phyloP scores from a whole-genome alignment of 352 stramenopile species.

The Globisporangium megalacanthum region DNA sequence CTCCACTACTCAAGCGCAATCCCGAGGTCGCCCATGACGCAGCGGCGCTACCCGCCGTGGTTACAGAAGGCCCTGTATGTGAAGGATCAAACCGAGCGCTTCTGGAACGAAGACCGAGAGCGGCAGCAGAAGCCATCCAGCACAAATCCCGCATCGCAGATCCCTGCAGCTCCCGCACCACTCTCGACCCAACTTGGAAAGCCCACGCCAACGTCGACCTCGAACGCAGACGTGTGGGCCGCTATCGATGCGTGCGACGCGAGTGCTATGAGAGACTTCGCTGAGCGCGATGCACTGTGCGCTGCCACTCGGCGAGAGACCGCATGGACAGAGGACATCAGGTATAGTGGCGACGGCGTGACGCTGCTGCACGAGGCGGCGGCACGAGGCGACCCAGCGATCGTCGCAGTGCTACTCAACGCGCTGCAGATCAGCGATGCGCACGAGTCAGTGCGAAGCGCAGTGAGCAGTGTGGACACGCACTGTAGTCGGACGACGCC shows the following conservation, averaged over 20 bases:
- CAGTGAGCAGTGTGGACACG: conserved; percentile 47
- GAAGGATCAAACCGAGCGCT: conserved; percentile 29
- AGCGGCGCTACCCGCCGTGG: conserved; percentile 52
- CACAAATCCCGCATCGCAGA: not conserved
- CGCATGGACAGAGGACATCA: not conserved
- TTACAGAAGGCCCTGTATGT: conserved; percentile 48
- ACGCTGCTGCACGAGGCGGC: conserved; percentile 58
- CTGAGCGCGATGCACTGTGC: conserved; percentile 23
- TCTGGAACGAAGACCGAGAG: conserved; percentile 21
- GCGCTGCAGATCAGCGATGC: conserved; percentile 30
- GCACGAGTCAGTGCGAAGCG: conserved; percentile 19
- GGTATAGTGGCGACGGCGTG: conserved; percentile 16
- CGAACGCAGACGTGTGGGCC: not conserved
- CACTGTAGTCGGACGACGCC: conserved; percentile 43
- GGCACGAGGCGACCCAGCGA: conserved; percentile 25
- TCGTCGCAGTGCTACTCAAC: conserved; percentile 28
- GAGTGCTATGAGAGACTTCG: conserved; percentile 29
- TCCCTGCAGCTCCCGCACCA: not conserved
- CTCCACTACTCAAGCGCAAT: no score
- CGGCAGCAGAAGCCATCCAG: conserved; percentile 15
- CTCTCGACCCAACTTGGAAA: not conserved
- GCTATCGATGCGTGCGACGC: conserved; percentile 36
- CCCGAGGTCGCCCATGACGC: not conserved
- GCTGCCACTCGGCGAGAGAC: conserved; percentile 31
- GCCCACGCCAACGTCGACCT: not conserved